These are phyloP conservation scores for Marchantia polymorpha DNA, from an alignment of 225 moss, liverwort and hornwort genomes.

Conservation along the genomic window DNA sequence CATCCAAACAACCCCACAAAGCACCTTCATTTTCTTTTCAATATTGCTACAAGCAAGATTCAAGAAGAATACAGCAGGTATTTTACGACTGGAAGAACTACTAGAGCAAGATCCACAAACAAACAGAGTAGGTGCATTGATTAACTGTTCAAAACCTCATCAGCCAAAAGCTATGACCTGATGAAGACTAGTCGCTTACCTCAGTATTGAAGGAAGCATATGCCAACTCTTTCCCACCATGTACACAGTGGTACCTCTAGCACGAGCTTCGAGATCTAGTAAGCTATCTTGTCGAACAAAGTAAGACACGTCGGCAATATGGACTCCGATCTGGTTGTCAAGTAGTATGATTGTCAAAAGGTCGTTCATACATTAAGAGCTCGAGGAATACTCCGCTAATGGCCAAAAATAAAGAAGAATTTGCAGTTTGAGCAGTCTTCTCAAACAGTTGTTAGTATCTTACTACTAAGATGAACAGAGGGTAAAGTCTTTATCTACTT, in stretches of 20 bases:
- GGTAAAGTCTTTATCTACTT: not conserved
- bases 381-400: not conserved
- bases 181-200: conserved; percentile 20
- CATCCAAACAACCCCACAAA: not conserved
- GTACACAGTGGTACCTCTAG: conserved; percentile 48
- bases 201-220: conserved; percentile 48
- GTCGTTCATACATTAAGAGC: not conserved
- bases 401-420: not conserved
- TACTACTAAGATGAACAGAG: not conserved
- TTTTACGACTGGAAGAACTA: not conserved
- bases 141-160: not conserved
- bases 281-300: conserved; percentile 47
- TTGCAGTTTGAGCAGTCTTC: not conserved
- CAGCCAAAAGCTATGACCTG: not conserved
- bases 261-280: conserved; percentile 49
- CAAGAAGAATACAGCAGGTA: not conserved
- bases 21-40: not conserved
- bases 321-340: conserved; percentile 46
- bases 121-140: not conserved
- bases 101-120: not conserved
- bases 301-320: conserved; percentile 53
- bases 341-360: not conserved
- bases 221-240: conserved; percentile 57
- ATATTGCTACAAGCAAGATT: not conserved
- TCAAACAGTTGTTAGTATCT: not conserved